Evolutionary conservation across 192 early-diverging fungal genomes (phyloP), one percentile per base, ranked within the genome.

Genomic region (Chytriomyces sp.): DNA sequence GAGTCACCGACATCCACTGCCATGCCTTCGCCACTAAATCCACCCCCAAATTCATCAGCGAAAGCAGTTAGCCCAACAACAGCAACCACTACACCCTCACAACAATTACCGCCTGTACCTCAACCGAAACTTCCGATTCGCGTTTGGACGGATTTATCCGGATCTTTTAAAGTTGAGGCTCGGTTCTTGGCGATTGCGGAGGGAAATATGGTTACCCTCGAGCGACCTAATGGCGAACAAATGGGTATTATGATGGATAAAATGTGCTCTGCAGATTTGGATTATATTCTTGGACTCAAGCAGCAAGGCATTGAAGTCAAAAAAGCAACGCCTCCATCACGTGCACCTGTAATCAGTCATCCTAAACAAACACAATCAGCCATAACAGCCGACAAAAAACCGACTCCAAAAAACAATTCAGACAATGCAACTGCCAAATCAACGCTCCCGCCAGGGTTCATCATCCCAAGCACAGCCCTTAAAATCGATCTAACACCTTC

Each of bases 201-300:
- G 24, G 45, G 45, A n/a, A 71, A 71, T 35, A 75, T 75, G 73
- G 73, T 75, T 1, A 75, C 73, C 20, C 61, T 75, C 35, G 73
- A 75, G 45, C 61, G 73, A 49, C 61, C 45, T 1, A 66, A 28
- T 45, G 73, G 73, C 6, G 73, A 75, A 18, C 73, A 75, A 65
- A 75, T 75, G 61, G 73, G 73, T 6, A 75, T 75, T 44, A 75
- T 75, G 73, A 75, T 75, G 73, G 73, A 75, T 53, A 75, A 75
- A 75, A 75, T 75, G 73, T 75, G 20, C 1, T 75, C 73, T 8
- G 73, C 73, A 1, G 73, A 75, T 50, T 66, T 75, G 73, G 63
- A 75, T 35, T 75, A 75, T 49, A 75, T 75, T 50, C n/a, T 75
- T 1, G 64, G 62, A 26, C 50, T 75, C 10, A 61, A 66, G 61